phyloP scores from a whole-genome alignment of 768 basidiomycete species.

The Roridomyces roridus region DNA sequence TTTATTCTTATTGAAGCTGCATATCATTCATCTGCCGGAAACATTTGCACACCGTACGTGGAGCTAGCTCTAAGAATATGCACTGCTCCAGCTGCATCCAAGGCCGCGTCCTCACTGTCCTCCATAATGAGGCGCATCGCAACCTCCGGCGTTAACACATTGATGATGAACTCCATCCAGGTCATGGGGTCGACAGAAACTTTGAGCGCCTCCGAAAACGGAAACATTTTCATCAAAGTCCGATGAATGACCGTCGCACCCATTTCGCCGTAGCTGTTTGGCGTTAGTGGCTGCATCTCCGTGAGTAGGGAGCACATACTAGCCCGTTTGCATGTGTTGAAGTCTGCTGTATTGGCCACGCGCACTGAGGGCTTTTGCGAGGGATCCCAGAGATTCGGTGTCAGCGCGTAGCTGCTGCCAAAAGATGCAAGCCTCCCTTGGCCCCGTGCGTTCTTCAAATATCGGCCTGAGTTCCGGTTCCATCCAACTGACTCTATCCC shows the following conservation, averaged over 20 bases:
- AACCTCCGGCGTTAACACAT: constrained; percentile 1
- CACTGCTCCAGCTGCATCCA: neutral
- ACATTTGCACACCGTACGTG: neutral
- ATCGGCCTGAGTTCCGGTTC: no score
- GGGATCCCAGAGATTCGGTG: no score
- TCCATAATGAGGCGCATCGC: constrained; percentile 1
- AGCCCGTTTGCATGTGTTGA: no score
- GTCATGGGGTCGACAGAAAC: neutral
- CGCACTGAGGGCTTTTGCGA: no score
- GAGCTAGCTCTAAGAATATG: neutral
- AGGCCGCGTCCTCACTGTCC: neutral
- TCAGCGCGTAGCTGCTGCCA: no score
- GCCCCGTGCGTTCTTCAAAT: no score
- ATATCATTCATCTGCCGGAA: neutral
- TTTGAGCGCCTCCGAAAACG: neutral
- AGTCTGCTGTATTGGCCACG: no score
- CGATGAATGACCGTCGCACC: neutral
- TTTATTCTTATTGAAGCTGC: neutral
- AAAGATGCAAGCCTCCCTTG: no score
- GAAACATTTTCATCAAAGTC: neutral
- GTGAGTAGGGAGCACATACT: no score
- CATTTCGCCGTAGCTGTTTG: constrained; percentile 13
- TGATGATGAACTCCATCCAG: neutral
- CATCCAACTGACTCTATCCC: no score
- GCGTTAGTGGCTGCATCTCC: no score